These are phyloP conservation scores for Zizania palustris DNA, from an alignment of 202 grass and related monocot species.

Conservation along the genomic window DNA sequence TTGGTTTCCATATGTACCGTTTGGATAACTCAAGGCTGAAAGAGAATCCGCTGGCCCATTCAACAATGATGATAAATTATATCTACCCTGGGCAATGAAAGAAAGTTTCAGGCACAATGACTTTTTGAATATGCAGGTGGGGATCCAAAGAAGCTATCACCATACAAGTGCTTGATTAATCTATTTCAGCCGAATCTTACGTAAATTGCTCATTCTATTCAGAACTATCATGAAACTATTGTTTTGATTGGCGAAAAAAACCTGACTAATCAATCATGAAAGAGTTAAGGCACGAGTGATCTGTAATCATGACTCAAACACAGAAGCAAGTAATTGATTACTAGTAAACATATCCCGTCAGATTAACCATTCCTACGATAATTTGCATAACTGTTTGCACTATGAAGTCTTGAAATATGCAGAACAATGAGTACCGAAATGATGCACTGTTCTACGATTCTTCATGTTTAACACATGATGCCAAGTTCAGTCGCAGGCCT, in stretches of 20 bases:
- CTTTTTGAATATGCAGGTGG: conserved; percentile 5
- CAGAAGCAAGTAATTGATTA: background rate
- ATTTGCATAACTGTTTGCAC: background rate
- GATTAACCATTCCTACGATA: background rate
- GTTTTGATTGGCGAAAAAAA: conserved; percentile 7
- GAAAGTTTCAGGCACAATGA: conserved; percentile 36
- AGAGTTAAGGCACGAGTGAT: conserved; percentile 17
- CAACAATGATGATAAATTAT: conserved; percentile 59
- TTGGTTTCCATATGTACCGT: conserved; percentile 47
- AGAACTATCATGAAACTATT: conserved; percentile 20
- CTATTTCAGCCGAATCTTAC: too few species aligned
- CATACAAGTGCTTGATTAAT: background rate
- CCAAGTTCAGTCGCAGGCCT: background rate
- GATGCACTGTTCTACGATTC: background rate
- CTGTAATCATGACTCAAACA: background rate
- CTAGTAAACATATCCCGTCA: background rate
- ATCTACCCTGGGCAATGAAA: conserved; percentile 66
- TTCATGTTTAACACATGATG: conserved; percentile 14
- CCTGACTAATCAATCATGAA: conserved; percentile 5
- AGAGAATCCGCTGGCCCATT: conserved; percentile 58
- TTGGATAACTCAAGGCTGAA: conserved; percentile 54
- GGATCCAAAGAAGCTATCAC: conserved; percentile 11
- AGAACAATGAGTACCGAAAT: conserved; percentile 6
- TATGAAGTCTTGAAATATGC: background rate
- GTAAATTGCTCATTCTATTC: conserved; percentile 20